Base-by-base conservation (phyloP, 2,329 filamentous ascomycete species). In the Davidsoniella virescens region DNA sequence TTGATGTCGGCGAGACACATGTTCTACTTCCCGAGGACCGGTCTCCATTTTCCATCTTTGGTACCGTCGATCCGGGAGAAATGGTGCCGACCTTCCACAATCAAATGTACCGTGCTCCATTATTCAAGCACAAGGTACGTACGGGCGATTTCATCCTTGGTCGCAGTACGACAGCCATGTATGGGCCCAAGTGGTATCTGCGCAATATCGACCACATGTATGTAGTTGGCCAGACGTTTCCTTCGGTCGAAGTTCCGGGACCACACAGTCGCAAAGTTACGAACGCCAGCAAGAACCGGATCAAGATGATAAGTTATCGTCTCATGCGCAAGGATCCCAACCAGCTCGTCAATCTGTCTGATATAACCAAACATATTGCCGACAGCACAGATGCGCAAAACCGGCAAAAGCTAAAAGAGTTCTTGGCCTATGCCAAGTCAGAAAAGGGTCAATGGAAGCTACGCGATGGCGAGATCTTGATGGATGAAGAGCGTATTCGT, bases 321-420 rank as follows among this genome's bases (percentile, higher is more conserved):
- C 80, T 94, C 62, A 85, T 94, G 59, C 76, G 81, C 55, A 84
- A 85, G 58, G 87, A 82, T 58, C 70, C 77, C 16, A 76, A 81
- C 23, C 70, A 80, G 54, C 73, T 78, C 42, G 75, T 87, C 20
- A 80, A 80, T 18, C 76, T 94, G 14, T 78, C 77, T n/a, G 85
- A 90, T 58, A 84, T 98, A 37, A 95, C 88, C 2, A 84, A 80
- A 42, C 92, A 98, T 62, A 86, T 96, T 54, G 85, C 87, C 6
- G 90, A 92, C 38, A 92, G 87, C 5, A 92, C 86, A 17, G 90
- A 96, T 61, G 87, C 92, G 51, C 90, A 96, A 61, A 96, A 95
- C 58, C 78, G 92, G 33, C 88, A 94, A 60, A 95, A 96, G 65
- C 81, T 98, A 67, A 92, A 95, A 60, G 92, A 98, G 59, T 96